Evolutionary conservation across 805 yeast genomes (phyloP), one percentile per base, ranked within the genome.

Genomic region (Myxozyma neotropica): DNA sequence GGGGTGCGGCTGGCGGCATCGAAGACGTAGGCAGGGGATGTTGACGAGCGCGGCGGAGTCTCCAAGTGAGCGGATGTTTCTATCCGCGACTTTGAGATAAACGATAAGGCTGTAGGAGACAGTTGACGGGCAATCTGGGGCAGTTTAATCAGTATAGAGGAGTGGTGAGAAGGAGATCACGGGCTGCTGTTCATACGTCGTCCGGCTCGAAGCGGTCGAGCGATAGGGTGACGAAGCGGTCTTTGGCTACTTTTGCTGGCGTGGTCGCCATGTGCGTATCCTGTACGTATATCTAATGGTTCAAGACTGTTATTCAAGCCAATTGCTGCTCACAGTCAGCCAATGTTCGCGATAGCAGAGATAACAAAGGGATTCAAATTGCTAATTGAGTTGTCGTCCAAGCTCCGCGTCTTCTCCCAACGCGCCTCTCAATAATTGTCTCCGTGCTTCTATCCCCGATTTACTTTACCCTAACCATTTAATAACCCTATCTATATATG

Each of bases 351-450:
- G n/a, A n/a, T n/a, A n/a, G n/a, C n/a, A n/a, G n/a, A n/a, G n/a
- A n/a, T n/a, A n/a, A n/a, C n/a, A n/a, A n/a, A n/a, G n/a, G n/a
- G n/a, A n/a, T n/a, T n/a, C n/a, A n/a, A n/a, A 13, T 46, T 40
- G 27, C 27, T 33, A 33, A 47, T 47, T 33, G 26, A 23, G 19
- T 31, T 47, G n/a, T 19, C 10, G 43, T 5, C 38, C 40, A 13
- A 15, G 23, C 51, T 15, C 27, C 51, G 17, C 24, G 35, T 33
- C 51, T 33, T 38, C 53, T 38, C 53, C 55, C 55, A 42, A 29
- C 31, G 15, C 48, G 42, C 40, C 26, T 38, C 46, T 17, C 38
- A 17, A 6, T 1, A 3, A 3, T 8, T n/a, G 31, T 15, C 43
- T 38, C 43, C 21, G 43, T 38, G n/a, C 21, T 8, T 19, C 21